These are phyloP conservation scores for Aristolochia californica DNA, from an alignment of 164 flowering plant species.

Conservation along the genomic window DNA sequence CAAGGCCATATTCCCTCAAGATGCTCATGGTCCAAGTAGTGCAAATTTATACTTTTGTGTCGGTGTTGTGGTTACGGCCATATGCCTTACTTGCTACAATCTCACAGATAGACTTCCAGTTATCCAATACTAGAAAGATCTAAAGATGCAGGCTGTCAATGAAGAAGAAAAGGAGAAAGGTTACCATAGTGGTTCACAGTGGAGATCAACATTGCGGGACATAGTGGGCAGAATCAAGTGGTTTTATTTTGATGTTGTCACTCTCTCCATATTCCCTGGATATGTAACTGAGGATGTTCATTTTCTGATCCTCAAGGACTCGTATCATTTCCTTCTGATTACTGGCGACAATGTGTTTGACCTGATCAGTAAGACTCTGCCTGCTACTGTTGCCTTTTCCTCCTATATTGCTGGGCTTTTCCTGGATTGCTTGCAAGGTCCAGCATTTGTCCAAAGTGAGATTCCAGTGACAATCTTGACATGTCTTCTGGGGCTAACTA, in stretches of 20 bases:
- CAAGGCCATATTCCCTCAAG: constrained; percentile 70
- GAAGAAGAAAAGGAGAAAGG: constrained; percentile 56
- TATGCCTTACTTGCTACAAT: constrained; percentile 69
- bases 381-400: constrained; percentile 57
- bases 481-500: constrained; percentile 76
- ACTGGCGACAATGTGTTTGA: constrained; percentile 83
- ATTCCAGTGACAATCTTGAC: constrained; percentile 76
- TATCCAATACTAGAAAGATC: constrained; percentile 57
- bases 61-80: constrained; percentile 50
- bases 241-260: constrained; percentile 71
- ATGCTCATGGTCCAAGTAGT: constrained; percentile 59
- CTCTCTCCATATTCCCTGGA: constrained; percentile 89
- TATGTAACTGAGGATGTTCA: constrained; percentile 92
- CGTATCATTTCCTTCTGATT: constrained; percentile 82
- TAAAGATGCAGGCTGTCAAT: constrained; percentile 46
- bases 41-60: constrained; percentile 82
- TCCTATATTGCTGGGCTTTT: constrained; percentile 84
- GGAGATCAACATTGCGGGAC: constrained; percentile 56
- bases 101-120: constrained; percentile 70
- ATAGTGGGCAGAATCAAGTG: constrained; percentile 62
- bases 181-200: constrained; percentile 26
- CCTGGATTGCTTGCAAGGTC: constrained; percentile 88
- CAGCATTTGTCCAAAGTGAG: constrained; percentile 66
- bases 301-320: constrained; percentile 61
- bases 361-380: constrained; percentile 71